A percentile compares a stretch with the other conserved stretches of the same genome.
Conservation (phyloP, 257 asterid genomes). For the Gynochthodes officinalis region DNA sequence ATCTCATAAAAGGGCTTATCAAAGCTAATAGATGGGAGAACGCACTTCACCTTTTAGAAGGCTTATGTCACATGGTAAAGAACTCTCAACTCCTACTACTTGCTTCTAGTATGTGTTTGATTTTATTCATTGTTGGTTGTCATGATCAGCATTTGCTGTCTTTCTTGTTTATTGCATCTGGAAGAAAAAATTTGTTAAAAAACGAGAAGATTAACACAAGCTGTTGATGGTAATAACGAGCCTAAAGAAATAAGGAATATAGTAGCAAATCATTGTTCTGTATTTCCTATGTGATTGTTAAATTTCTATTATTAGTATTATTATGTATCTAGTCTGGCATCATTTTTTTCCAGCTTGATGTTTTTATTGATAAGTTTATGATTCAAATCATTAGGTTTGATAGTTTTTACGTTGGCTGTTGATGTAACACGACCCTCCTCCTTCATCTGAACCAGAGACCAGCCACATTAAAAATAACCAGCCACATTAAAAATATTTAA, state of each 20-base stretch:
- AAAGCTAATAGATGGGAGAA: constrained; percentile 63
- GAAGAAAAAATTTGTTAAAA: not conserved
- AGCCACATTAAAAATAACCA: too few species aligned
- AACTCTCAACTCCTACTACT: constrained; percentile 5
- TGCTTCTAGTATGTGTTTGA: not conserved
- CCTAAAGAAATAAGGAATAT: not conserved
- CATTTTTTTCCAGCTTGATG: not conserved
- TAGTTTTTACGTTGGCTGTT: too few species aligned
- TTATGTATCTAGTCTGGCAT: not conserved
- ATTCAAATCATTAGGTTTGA: too few species aligned
- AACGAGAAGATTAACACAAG: not conserved
- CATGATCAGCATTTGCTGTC: not conserved
- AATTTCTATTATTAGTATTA: not conserved
- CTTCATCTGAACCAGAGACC: too few species aligned
- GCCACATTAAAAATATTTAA: too few species aligned
- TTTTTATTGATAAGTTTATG: not conserved
- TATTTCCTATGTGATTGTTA: not conserved
- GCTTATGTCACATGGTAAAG: constrained; percentile 59
- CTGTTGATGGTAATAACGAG: not conserved
- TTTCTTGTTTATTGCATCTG: not conserved
- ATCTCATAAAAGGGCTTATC: constrained; percentile 66
- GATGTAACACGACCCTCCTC: too few species aligned
- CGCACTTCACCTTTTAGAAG: constrained; percentile 67
- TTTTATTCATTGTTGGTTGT: not conserved
- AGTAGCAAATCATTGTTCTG: not conserved